Percentiles rank a stretch among this genome's conserved stretches.
These are phyloP conservation scores for Fagus sylvatica DNA, from an alignment of 306 rosid species.

Conservation along the genomic window DNA sequence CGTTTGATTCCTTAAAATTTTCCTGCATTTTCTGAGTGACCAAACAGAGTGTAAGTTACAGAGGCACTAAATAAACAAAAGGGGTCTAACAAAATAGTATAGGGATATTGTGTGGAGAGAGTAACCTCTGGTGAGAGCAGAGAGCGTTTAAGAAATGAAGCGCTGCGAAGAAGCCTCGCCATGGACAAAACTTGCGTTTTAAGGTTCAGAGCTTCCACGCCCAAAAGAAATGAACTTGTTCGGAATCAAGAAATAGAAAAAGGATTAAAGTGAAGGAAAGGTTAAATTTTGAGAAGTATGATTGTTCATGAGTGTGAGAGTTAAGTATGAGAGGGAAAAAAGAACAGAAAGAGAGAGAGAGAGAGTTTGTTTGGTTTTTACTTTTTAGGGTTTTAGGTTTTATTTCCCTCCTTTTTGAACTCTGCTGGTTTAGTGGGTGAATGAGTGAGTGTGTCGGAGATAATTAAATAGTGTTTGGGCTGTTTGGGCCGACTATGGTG, in stretches of 20 bases:
- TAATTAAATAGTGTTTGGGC: neutral
- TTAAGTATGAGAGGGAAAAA: neutral
- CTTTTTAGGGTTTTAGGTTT: conserved; percentile 47
- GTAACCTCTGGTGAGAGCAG: conserved; percentile 48
- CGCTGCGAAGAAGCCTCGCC: conserved; percentile 74
- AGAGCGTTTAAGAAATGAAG: conserved; percentile 49
- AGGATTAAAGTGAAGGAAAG: neutral
- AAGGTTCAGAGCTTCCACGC: conserved; percentile 6
- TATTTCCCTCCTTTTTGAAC: conserved; percentile 57
- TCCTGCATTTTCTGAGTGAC: neutral
- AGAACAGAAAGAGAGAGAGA: neutral
- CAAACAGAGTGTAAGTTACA: conserved; percentile 3
- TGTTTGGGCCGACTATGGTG: conserved; percentile 17
- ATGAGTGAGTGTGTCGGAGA: neutral
- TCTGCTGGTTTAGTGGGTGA: neutral
- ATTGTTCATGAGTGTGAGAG: neutral
- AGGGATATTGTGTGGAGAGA: conserved; percentile 4
- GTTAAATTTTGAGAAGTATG: neutral
- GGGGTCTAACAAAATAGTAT: neutral
- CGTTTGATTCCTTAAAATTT: neutral
- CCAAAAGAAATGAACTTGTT: conserved; percentile 11
- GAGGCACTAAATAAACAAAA: neutral
- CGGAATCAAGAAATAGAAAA: neutral
- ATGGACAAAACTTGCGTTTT: conserved; percentile 21
- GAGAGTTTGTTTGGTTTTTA: neutral